Percentiles rank a stretch among this genome's conserved stretches.
Conservation (phyloP, 805 yeast genomes). For the Cyberlindnera maclurae region DNA sequence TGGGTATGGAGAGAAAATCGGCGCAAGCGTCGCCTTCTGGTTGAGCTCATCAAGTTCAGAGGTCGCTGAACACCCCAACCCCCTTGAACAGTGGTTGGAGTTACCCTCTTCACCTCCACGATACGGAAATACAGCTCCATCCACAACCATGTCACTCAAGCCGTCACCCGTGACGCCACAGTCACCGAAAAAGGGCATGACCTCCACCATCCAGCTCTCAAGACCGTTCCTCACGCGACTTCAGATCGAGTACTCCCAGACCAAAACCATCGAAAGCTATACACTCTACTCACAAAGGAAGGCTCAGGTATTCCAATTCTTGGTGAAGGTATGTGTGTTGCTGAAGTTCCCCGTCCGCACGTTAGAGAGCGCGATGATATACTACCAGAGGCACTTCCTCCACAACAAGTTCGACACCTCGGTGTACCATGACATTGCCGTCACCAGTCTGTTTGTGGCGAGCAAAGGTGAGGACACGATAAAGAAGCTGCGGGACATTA, state of each 20-base stretch:
- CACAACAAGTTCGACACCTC: slow-evolving; percentile 53
- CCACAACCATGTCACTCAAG: too few species aligned
- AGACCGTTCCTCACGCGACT: slow-evolving; percentile 54
- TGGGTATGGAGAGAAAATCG: too few species aligned
- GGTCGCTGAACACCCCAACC: too few species aligned
- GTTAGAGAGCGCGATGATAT: slow-evolving; percentile 62
- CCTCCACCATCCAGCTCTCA: slow-evolving; percentile 36
- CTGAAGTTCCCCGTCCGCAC: slow-evolving; percentile 66
- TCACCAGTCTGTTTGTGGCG: slow-evolving; percentile 63
- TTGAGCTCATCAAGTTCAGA: too few species aligned
- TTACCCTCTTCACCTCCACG: too few species aligned
- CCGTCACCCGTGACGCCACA: slow-evolving; percentile 2
- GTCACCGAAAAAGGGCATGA: slow-evolving; percentile 7
- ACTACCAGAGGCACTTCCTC: slow-evolving; percentile 64
- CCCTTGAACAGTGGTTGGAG: too few species aligned
- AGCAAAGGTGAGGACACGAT: slow-evolving; percentile 80
- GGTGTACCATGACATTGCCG: slow-evolving; percentile 54
- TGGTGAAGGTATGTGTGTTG: slow-evolving; percentile 43
- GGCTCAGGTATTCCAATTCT: slow-evolving; percentile 45
- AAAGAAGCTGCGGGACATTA: slow-evolving; percentile 61
- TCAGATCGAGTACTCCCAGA: slow-evolving; percentile 46
- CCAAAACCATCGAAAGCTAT: slow-evolving; percentile 43
- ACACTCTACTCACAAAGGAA: slow-evolving; percentile 45
- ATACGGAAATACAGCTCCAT: too few species aligned
- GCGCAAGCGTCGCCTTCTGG: too few species aligned